Base-by-base conservation (phyloP, 202 grass and related monocot species). In the Musa balbisiana region DNA sequence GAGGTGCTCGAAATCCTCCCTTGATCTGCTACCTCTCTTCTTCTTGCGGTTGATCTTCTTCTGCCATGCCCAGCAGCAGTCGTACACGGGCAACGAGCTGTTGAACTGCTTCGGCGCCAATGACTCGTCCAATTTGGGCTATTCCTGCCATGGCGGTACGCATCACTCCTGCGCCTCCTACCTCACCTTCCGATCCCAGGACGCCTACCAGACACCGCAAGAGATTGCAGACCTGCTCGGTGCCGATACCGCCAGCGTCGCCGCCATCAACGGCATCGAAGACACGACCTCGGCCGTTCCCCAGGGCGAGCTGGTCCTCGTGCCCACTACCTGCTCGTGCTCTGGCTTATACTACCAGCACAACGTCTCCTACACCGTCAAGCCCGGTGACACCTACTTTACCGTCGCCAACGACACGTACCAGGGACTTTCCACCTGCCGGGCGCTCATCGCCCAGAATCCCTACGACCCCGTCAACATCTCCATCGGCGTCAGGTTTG, bases 111-210 rank as follows among this genome's bases (percentile, higher is more conserved):
- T 77, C 53, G 73, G 0, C n/a, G 73, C 63, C 56, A 87, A 82
- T 64, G 64, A 17, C 53, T 85, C 75, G 51, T 83, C 93, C 71
- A 87, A 74, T 11, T 83, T 96, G 19, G 92, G 89, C 55, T 96
- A 92, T 85, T 72, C 69, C 69, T 72, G 69, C 69, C 9, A 21
- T 50, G 69, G 50, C 17, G 19, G 0, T 4, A 49, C 59, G 15
- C 17, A 10, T n/a, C 19, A 11, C 49, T 53, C 69, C 51, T 72
- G 69, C 69, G 10, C 69, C 69, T 53, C 69, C 69, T 72, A 72
- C 69, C 49, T 72, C 51, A 53, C 69, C 69, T 72, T 72, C 50
- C 69, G 69, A n/a, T 52, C 69, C 49, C 27, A 8, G 13, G 20
- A 49, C 3, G 1, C 69, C 50, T 72, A 72, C 69, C 69, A 54